Conservation (phyloP, 441 rosid species). For the Viola pubescens region DNA sequence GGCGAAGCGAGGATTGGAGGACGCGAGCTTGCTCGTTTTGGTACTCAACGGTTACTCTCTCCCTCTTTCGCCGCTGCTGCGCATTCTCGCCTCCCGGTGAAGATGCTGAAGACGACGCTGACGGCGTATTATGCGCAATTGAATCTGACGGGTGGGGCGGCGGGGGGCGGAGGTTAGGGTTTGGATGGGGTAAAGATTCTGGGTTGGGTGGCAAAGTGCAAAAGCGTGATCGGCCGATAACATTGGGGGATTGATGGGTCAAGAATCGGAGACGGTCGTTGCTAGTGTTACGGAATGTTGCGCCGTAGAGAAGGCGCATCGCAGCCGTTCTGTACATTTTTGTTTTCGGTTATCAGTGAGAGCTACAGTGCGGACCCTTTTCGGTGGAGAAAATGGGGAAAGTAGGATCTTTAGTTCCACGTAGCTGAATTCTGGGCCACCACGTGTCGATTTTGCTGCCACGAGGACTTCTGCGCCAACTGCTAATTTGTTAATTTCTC, state of each 20-base stretch:
- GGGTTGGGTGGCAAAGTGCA: constrained; percentile 20
- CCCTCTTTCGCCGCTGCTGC: constrained; percentile 26
- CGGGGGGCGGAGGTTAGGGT: constrained; percentile 16
- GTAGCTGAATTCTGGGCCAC: constrained; percentile 1
- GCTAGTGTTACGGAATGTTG: constrained; percentile 7
- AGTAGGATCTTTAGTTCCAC: not conserved
- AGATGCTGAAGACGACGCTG: constrained; percentile 24
- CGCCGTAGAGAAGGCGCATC: constrained; percentile 32
- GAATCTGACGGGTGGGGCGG: not conserved
- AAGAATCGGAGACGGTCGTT: constrained; percentile 19
- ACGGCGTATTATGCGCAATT: constrained; percentile 13
- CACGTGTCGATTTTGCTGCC: constrained; percentile 7
- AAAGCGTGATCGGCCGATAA: constrained; percentile 24
- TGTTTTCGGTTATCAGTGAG: not conserved
- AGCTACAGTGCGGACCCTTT: not conserved
- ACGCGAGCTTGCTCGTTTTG: constrained; percentile 74
- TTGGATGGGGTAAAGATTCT: constrained; percentile 28
- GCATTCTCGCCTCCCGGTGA: constrained; percentile 32
- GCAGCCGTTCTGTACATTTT: constrained; percentile 58
- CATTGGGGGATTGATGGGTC: constrained; percentile 10
- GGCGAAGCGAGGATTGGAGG: constrained; percentile 67
- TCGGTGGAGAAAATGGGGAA: not conserved
- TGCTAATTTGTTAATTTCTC: not conserved
- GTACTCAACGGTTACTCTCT: constrained; percentile 43
- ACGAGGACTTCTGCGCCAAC: not conserved